Percentiles rank a stretch among this genome's conserved stretches.
Evolutionary conservation across 331 rosid species (phyloP).

Genomic region (Quercus lobata): DNA sequence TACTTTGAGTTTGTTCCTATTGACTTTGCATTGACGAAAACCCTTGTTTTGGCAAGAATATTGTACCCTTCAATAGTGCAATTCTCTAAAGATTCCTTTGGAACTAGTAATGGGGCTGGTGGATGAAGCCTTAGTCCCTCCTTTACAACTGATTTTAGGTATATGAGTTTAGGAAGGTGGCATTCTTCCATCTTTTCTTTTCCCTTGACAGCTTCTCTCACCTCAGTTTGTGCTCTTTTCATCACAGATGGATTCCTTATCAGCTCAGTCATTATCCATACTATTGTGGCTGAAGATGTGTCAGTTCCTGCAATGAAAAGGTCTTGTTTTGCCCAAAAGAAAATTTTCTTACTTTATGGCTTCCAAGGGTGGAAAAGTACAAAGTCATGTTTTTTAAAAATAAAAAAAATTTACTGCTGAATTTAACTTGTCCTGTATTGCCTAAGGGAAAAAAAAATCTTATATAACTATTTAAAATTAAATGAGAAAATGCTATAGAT

Average conservation of each 20-base stretch:
- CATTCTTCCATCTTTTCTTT: constrained; percentile 30
- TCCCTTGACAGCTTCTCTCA: constrained; percentile 21
- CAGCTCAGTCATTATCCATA: constrained; percentile 39
- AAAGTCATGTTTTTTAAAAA: no score
- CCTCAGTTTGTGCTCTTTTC: constrained; percentile 34
- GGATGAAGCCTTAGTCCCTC: constrained; percentile 40
- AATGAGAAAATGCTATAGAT: no score
- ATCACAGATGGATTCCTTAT: constrained; percentile 26
- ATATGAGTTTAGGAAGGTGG: constrained; percentile 25
- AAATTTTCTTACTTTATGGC: no score
- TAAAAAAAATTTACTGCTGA: no score
- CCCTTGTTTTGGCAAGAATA: constrained; percentile 28
- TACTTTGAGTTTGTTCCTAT: constrained; percentile 16
- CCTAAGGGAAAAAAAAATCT: no score
- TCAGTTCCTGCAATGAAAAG: constrained; percentile 37
- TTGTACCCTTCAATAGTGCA: constrained; percentile 28
- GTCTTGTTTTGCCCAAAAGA: constrained; percentile 11
- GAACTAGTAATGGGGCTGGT: constrained; percentile 37
- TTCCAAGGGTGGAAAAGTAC: no score
- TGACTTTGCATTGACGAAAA: constrained; percentile 21
- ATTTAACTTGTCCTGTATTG: no score
- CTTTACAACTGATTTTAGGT: constrained; percentile 36
- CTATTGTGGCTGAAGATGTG: constrained; percentile 32
- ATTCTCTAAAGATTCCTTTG: constrained; percentile 28
- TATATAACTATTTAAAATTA: no score